Conservation (phyloP, 305 asterid species). For the Withania somnifera region DNA sequence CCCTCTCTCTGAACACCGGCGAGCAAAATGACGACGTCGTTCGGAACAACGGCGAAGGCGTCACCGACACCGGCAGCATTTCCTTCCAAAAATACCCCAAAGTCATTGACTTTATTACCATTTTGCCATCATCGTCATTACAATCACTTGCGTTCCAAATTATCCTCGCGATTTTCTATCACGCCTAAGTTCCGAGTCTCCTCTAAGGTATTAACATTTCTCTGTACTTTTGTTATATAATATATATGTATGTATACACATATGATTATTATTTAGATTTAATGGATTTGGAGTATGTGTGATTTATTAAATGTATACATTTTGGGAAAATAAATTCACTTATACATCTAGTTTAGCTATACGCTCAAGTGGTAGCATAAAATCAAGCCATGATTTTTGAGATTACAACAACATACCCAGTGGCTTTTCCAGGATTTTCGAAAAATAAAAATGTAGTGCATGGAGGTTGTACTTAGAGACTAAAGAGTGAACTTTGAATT, state of each 20-base stretch:
- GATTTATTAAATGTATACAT: background rate
- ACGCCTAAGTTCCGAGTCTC: constrained; percentile 48
- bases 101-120: constrained; percentile 12
- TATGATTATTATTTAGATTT: background rate
- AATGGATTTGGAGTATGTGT: background rate
- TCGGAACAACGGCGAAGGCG: constrained; percentile 44
- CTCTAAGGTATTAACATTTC: constrained; percentile 32
- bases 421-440: too few relatives aligned
- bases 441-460: too few relatives aligned
- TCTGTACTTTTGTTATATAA: background rate
- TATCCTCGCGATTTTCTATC: constrained; percentile 40
- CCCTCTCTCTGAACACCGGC: background rate
- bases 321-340: background rate
- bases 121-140: constrained; percentile 17
- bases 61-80: constrained; percentile 29
- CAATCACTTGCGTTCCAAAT: constrained; percentile 22
- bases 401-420: background rate
- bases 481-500: too few relatives aligned
- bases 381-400: background rate
- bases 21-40: constrained; percentile 50
- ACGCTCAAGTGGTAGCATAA: background rate
- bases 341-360: background rate
- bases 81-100: constrained; percentile 15
- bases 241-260: too few relatives aligned
- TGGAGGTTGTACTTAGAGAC: too few relatives aligned